phyloP scores from a whole-genome alignment of 192 early-diverging fungal genomes.

The Phycomyces nitens region DNA sequence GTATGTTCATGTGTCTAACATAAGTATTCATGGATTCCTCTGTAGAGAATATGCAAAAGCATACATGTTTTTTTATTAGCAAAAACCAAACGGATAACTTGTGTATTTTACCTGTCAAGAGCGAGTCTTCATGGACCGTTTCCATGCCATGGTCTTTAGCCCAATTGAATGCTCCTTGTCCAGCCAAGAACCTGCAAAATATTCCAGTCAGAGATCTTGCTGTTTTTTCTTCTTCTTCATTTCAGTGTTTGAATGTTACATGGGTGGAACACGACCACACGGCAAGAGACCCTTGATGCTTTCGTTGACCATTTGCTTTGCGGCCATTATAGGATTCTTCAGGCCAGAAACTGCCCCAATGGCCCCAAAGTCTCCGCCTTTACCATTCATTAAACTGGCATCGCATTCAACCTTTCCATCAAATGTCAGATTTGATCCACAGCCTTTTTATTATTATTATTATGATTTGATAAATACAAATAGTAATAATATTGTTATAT shows the following conservation, averaged over 20 bases:
- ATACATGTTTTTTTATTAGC: not conserved
- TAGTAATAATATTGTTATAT: not conserved
- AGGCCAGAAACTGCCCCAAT: constrained; percentile 69
- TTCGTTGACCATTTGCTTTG: constrained; percentile 47
- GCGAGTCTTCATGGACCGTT: not conserved
- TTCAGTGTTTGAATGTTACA: constrained; percentile 23
- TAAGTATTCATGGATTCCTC: constrained; percentile 21
- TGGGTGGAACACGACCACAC: constrained; percentile 44
- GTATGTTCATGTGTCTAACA: constrained; percentile 10
- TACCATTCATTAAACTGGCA: constrained; percentile 73
- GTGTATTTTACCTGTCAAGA: constrained; percentile 24
- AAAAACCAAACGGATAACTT: not conserved
- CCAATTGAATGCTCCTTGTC: constrained; percentile 54
- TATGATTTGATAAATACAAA: not conserved
- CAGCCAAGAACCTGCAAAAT: constrained; percentile 42
- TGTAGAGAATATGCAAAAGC: not conserved
- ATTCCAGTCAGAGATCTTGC: not conserved
- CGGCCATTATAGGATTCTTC: constrained; percentile 62
- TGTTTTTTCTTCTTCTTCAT: not conserved
- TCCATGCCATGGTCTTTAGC: constrained; percentile 20
- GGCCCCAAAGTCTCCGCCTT: constrained; percentile 67
- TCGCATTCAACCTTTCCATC: constrained; percentile 81
- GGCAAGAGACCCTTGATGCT: constrained; percentile 42
- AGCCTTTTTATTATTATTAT: constrained; percentile 30
- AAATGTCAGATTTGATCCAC: constrained; percentile 78